Evolutionary conservation across 2,329 filamentous ascomycete genomes (phyloP).

Genomic region (Herpotrichia juniperi): DNA sequence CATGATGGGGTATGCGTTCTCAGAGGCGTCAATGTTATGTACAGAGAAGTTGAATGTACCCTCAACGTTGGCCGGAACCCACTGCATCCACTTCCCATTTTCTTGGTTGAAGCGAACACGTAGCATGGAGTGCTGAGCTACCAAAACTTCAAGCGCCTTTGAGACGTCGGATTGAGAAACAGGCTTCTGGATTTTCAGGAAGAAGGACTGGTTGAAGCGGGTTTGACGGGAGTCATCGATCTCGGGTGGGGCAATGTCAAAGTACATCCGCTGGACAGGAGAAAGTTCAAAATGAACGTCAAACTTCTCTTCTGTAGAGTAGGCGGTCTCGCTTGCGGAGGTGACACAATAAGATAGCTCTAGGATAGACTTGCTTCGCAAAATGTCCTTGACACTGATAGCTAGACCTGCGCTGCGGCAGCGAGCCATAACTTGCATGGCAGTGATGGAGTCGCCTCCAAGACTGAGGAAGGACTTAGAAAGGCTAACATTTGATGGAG

Average conservation of each 20-base stretch:
- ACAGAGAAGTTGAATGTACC: constrained; percentile 15
- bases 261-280: constrained; percentile 50
- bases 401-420: constrained; percentile 14
- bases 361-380: constrained; percentile 19
- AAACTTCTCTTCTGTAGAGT: constrained; percentile 13
- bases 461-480: constrained; percentile 22
- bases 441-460: constrained; percentile 32
- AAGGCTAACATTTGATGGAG: constrained; percentile 18
- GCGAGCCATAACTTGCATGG: constrained; percentile 24
- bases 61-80: constrained; percentile 8
- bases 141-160: constrained; percentile 19
- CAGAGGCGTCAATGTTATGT: constrained; percentile 3
- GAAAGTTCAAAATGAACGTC: constrained; percentile 43
- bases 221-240: constrained; percentile 26
- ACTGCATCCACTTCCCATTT: constrained; percentile 22
- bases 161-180: constrained; percentile 22
- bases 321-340: not conserved
- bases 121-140: constrained; percentile 25
- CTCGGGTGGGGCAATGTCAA: constrained; percentile 22
- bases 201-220: constrained; percentile 50
- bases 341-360: constrained; percentile 11
- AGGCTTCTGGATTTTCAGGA: constrained; percentile 35
- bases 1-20: constrained; percentile 25
- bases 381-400: constrained; percentile 22
- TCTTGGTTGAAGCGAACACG: constrained; percentile 17